phyloP scores from a whole-genome alignment of 345 rosid genomes.

The Citrus glauca region DNA sequence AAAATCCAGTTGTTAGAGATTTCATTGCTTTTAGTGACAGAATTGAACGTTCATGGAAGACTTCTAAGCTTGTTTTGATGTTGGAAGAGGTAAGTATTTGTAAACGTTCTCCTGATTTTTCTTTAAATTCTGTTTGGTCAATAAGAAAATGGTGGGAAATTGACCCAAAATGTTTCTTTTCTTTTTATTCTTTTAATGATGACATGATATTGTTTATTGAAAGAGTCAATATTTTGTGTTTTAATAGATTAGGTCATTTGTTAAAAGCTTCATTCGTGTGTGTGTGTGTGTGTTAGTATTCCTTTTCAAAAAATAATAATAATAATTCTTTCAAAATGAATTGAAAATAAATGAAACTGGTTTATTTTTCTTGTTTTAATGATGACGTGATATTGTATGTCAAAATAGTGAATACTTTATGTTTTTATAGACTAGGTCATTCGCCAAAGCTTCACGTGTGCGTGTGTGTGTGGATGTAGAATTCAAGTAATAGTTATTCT shows the following conservation, averaged over 20 bases:
- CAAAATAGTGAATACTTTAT: not conserved
- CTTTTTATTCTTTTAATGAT: not conserved
- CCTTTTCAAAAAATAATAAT: too few species aligned
- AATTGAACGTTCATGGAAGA: conserved; percentile 26
- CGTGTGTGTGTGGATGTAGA: not conserved
- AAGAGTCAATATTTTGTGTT: not conserved
- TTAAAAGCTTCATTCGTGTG: not conserved
- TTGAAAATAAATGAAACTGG: conserved; percentile 1
- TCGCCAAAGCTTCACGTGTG: not conserved
- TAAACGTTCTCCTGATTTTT: not conserved
- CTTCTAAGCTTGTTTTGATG: conserved; percentile 32
- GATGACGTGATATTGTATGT: not conserved
- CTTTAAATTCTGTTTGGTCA: conserved; percentile 7
- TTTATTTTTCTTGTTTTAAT: not conserved
- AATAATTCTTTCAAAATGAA: not conserved
- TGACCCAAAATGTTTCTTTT: not conserved
- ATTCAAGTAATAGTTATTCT: too few species aligned
- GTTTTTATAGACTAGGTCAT: too few species aligned
- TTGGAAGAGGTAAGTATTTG: conserved; percentile 35
- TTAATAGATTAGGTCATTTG: not conserved
- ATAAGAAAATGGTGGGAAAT: not conserved
- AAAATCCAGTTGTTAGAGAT: conserved; percentile 15
- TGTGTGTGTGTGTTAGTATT: too few species aligned
- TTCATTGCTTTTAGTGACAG: conserved; percentile 18
- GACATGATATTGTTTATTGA: not conserved